Conservation (phyloP, 2,329 filamentous ascomycete species). For the Diplodia intermedia region DNA sequence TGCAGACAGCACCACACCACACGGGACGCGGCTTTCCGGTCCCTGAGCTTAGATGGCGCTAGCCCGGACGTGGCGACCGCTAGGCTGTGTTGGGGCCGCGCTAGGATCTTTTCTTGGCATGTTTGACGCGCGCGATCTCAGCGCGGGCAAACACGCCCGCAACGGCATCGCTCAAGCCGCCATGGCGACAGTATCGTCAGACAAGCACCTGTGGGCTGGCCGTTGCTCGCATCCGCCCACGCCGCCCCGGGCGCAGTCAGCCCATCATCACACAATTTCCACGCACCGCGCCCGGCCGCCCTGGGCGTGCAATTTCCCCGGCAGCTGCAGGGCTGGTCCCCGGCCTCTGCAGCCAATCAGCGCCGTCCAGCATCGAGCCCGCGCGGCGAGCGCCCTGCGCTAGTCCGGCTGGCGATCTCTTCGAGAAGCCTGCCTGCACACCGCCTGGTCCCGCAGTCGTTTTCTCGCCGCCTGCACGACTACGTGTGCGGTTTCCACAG, state of each 20-base stretch:
- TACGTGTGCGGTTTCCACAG: conserved; percentile 28
- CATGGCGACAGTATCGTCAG: conserved; percentile 28
- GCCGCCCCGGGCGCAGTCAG: conserved; percentile 14
- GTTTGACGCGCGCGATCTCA: conserved; percentile 17
- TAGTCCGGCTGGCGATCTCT: conserved; percentile 18
- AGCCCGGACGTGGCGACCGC: not conserved
- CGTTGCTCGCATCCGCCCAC: not conserved
- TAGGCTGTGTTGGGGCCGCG: not conserved
- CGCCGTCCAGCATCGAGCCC: not conserved
- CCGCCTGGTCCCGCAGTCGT: not conserved
- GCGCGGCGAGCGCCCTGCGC: conserved; percentile 7
- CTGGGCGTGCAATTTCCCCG: conserved; percentile 27
- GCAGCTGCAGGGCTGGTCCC: conserved; percentile 22
- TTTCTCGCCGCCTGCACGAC: conserved; percentile 1
- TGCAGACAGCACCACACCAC: conserved; percentile 14
- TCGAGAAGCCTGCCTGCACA: conserved; percentile 23
- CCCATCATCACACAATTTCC: conserved; percentile 29
- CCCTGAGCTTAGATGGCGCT: conserved; percentile 21
- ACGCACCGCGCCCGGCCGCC: conserved; percentile 8
- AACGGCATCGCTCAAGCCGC: conserved; percentile 7
- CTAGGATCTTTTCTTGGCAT: conserved; percentile 15
- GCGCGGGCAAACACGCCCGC: conserved; percentile 12
- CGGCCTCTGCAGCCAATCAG: conserved; percentile 22
- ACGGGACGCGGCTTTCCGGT: conserved; percentile 17
- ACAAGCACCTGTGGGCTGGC: conserved; percentile 25